Percentiles rank a stretch among this genome's conserved stretches.
Conservation (phyloP, 2,329 filamentous ascomycete species). For the Metarhizium rileyi region DNA sequence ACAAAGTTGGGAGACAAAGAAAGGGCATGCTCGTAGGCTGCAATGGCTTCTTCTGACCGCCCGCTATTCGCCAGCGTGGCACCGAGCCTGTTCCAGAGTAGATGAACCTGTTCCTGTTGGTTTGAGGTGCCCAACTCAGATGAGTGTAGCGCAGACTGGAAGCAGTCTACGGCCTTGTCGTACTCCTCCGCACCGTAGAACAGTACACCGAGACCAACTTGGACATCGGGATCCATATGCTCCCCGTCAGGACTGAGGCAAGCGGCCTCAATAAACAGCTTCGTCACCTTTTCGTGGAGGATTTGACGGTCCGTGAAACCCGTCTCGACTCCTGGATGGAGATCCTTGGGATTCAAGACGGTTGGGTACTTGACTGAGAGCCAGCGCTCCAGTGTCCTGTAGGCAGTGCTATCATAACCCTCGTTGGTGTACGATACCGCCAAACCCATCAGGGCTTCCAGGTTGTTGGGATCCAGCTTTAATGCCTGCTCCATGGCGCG, state of each 20-base stretch:
- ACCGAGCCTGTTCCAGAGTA: conserved; percentile 94
- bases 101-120: conserved; percentile 75
- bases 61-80: conserved; percentile 94
- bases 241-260: conserved; percentile 85
- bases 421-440: conserved; percentile 98
- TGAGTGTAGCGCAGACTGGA: conserved; percentile 79
- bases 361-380: conserved; percentile 88
- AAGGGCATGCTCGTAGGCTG: conserved; percentile 88
- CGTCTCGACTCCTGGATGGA: conserved; percentile 70
- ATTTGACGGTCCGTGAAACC: conserved; percentile 89
- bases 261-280: conserved; percentile 84
- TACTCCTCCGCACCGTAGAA: conserved; percentile 98
- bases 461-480: conserved; percentile 77
- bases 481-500: conserved; percentile 85
- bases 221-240: conserved; percentile 97
- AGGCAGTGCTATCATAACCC: conserved; percentile 94
- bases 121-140: conserved; percentile 79
- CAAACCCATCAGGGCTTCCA: conserved; percentile 85
- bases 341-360: conserved; percentile 61
- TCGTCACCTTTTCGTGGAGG: conserved; percentile 82
- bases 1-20: conserved; percentile 92
- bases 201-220: conserved; percentile 90
- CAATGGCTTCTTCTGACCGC: conserved; percentile 89
- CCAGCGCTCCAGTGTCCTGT: conserved; percentile 94
- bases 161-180: conserved; percentile 97